Evolutionary conservation across 148 eudicot species (phyloP).

Genomic region (Limonium bicolor): DNA sequence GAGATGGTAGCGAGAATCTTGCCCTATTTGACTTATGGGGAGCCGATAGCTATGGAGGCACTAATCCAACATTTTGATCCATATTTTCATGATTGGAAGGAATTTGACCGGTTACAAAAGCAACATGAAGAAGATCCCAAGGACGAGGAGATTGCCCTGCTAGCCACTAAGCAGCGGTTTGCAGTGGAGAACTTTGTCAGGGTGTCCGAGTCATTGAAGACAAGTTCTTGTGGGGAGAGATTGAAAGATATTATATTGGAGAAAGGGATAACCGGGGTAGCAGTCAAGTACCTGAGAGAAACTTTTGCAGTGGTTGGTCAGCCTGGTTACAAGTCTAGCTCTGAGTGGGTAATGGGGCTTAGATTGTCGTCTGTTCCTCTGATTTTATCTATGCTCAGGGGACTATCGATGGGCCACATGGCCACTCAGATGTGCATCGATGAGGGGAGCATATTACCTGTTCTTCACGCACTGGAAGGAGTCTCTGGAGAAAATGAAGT

Average conservation of each 20-base stretch:
- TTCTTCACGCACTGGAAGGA: slow-evolving; percentile 96
- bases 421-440: slow-evolving; percentile 72
- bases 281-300: slow-evolving; percentile 49
- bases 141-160: slow-evolving; percentile 57
- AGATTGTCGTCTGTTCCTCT: slow-evolving; percentile 86
- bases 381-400: slow-evolving; percentile 93
- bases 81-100: slow-evolving; percentile 64
- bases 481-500: slow-evolving; percentile 91
- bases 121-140: slow-evolving; percentile 57
- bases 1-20: slow-evolving; percentile 99
- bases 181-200: slow-evolving; percentile 93
- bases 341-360: slow-evolving; percentile 60
- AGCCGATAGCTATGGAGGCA: slow-evolving; percentile 97
- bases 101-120: slow-evolving; percentile 69
- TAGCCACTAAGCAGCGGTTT: slow-evolving; percentile 66
- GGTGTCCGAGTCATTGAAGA: slow-evolving; percentile 91
- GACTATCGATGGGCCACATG: slow-evolving; percentile 93
- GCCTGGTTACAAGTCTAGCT: slow-evolving; percentile 49
- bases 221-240: slow-evolving; percentile 96
- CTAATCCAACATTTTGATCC: slow-evolving; percentile 85
- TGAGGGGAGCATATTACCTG: slow-evolving; percentile 65
- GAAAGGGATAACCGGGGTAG: slow-evolving; percentile 62
- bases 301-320: slow-evolving; percentile 65
- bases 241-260: slow-evolving; percentile 93
- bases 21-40: slow-evolving; percentile 96